These are phyloP conservation scores for Botryobasidium botryosum DNA, from an alignment of 768 basidiomycete genomes.

Conservation along the genomic window DNA sequence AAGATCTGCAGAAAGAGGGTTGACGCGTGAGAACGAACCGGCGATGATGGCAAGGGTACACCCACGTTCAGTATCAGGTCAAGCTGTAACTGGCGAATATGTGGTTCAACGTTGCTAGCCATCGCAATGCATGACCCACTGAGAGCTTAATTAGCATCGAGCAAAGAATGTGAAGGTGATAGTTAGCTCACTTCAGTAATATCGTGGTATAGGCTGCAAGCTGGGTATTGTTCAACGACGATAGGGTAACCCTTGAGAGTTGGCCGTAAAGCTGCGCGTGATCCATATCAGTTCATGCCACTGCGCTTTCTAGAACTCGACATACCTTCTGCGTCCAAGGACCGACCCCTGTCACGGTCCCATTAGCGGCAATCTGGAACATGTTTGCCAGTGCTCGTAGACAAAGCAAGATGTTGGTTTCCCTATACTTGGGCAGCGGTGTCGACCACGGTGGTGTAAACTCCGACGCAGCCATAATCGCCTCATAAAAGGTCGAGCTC, in stretches of 20 bases:
- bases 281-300: not conserved
- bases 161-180: not conserved
- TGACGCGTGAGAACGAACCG: slow-evolving; percentile 15
- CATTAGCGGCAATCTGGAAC: slow-evolving; percentile 30
- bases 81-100: not conserved
- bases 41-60: slow-evolving; percentile 8
- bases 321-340: slow-evolving; percentile 37
- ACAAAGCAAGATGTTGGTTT: slow-evolving; percentile 71
- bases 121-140: not conserved
- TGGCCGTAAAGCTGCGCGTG: slow-evolving; percentile 36
- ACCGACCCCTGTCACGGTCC: slow-evolving; percentile 23
- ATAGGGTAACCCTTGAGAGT: slow-evolving; percentile 34
- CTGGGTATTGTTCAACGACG: slow-evolving; percentile 45
- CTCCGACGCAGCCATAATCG: slow-evolving; percentile 50
- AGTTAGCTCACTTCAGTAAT: slow-evolving; percentile 72
- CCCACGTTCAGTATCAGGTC: not conserved
- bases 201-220: slow-evolving; percentile 67
- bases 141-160: not conserved
- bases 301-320: slow-evolving; percentile 6
- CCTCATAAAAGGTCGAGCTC: slow-evolving; percentile 37
- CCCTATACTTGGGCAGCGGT: slow-evolving; percentile 50
- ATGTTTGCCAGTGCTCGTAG: slow-evolving; percentile 67
- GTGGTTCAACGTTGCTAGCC: not conserved
- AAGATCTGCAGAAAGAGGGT: slow-evolving; percentile 5
- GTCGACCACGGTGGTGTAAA: slow-evolving; percentile 30